phyloP scores from a whole-genome alignment of 179 eudicot species.

The Sideroxylon spinosum region DNA sequence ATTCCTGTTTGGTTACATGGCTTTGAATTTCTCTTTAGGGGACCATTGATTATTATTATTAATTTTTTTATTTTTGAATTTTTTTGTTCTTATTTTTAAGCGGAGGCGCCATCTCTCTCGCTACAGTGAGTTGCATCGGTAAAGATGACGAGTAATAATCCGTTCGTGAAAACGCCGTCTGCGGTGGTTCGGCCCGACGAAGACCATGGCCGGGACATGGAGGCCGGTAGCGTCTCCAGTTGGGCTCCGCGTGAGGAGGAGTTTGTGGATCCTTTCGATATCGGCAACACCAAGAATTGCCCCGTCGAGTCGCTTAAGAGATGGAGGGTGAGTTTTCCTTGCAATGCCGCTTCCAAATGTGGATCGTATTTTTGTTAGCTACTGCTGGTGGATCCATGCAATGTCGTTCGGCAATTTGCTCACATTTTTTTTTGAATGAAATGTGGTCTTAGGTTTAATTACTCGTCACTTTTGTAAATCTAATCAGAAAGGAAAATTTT shows the following conservation, averaged over 20 bases:
- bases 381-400: not conserved
- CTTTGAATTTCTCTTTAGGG: too few species aligned
- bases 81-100: not conserved
- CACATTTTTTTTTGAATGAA: not conserved
- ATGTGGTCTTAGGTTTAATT: not conserved
- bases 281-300: slow-evolving; percentile 68
- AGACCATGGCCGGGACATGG: slow-evolving; percentile 19
- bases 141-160: slow-evolving; percentile 10
- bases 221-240: slow-evolving; percentile 13
- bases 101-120: slow-evolving; percentile 17
- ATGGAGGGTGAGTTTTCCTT: slow-evolving; percentile 61
- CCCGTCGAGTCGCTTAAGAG: slow-evolving; percentile 50
- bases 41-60: too few species aligned
- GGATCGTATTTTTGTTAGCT: not conserved
- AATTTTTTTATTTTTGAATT: too few species aligned
- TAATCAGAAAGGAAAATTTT: too few species aligned
- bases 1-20: too few species aligned
- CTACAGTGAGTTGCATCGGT: not conserved
- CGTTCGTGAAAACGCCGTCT: not conserved
- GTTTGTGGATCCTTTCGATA: slow-evolving; percentile 71
- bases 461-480: too few species aligned
- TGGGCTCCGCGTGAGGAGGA: slow-evolving; percentile 17
- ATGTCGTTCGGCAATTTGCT: not conserved
- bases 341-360: not conserved
- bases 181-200: slow-evolving; percentile 4